Evolutionary conservation across 129 eudicot genomes (phyloP).

Genomic region (Tagetes erecta): DNA sequence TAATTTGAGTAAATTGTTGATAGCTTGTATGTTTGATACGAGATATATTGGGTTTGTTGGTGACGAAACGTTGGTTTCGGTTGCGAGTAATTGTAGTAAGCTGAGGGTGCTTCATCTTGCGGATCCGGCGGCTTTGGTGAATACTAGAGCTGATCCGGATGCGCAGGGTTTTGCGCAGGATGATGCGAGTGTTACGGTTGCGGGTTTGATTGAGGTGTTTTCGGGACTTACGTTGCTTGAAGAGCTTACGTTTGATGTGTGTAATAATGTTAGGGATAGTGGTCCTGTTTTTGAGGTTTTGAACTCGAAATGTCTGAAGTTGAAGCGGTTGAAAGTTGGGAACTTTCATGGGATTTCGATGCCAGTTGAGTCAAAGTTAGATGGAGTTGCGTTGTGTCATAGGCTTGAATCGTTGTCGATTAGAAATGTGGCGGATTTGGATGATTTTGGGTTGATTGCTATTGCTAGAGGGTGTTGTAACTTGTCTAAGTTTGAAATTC

Average conservation of each 20-base stretch:
- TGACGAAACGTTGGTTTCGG: conserved; percentile 49
- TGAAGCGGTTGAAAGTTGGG: conserved; percentile 65
- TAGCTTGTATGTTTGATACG: conserved; percentile 79
- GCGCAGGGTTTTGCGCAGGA: conserved; percentile 43
- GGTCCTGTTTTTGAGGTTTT: conserved; percentile 70
- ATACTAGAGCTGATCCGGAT: conserved; percentile 38
- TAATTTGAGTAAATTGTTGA: conserved; percentile 47
- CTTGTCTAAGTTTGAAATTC: conserved; percentile 64
- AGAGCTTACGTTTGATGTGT: conserved; percentile 67
- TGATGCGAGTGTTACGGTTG: conserved; percentile 52
- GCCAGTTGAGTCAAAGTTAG: conserved; percentile 70
- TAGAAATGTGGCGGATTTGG: conserved; percentile 74
- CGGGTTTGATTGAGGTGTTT: conserved; percentile 59
- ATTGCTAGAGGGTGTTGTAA: conserved; percentile 84
- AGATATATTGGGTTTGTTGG: conserved; percentile 71
- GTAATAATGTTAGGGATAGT: conserved; percentile 62
- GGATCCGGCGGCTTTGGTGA: conserved; percentile 54
- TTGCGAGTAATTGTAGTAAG: conserved; percentile 57
- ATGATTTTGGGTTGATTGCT: conserved; percentile 79
- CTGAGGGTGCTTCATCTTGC: conserved; percentile 58
- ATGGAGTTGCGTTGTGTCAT: conserved; percentile 81
- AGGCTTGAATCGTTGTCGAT: conserved; percentile 71
- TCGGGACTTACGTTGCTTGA: conserved; percentile 72
- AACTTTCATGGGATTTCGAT: conserved; percentile 72
- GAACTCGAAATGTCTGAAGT: conserved; percentile 57